Percentiles rank a stretch among this genome's conserved stretches.
Conservation (phyloP, 768 basidiomycete genomes). For the Tephrocybe sp. region DNA sequence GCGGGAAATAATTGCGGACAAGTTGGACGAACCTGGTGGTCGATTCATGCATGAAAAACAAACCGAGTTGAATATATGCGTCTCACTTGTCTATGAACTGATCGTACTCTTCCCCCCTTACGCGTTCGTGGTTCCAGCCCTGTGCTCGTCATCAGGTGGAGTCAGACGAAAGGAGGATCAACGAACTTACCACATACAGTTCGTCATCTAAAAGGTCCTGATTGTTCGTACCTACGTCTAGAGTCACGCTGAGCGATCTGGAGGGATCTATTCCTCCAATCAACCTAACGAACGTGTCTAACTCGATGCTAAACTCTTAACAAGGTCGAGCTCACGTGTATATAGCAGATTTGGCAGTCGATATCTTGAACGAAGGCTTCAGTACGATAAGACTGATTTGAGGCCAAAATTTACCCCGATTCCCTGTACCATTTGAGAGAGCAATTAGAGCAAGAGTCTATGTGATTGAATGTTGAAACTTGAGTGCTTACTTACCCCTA, state of each 20-base stretch:
- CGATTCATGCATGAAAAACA: neutral
- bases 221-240: constrained; percentile 82
- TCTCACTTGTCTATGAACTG: constrained; percentile 69
- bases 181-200: constrained; percentile 58
- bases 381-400: neutral
- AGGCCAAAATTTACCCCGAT: constrained; percentile 42
- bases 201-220: constrained; percentile 55
- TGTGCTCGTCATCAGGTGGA: constrained; percentile 21
- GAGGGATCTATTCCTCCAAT: constrained; percentile 66
- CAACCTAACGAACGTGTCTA: constrained; percentile 34
- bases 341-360: constrained; percentile 74
- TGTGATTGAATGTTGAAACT: constrained; percentile 11
- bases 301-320: neutral
- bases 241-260: constrained; percentile 52
- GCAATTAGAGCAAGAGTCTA: constrained; percentile 3
- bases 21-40: constrained; percentile 65
- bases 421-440: constrained; percentile 25
- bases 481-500: constrained; percentile 43
- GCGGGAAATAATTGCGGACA: constrained; percentile 67
- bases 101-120: constrained; percentile 75
- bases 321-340: constrained; percentile 46
- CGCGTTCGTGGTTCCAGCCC: constrained; percentile 72
- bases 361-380: constrained; percentile 44
- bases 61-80: neutral
- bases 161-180: neutral